These are phyloP conservation scores for Plasmodium berghei DNA, from an alignment of 169 alveolate species.

Conservation along the genomic window DNA sequence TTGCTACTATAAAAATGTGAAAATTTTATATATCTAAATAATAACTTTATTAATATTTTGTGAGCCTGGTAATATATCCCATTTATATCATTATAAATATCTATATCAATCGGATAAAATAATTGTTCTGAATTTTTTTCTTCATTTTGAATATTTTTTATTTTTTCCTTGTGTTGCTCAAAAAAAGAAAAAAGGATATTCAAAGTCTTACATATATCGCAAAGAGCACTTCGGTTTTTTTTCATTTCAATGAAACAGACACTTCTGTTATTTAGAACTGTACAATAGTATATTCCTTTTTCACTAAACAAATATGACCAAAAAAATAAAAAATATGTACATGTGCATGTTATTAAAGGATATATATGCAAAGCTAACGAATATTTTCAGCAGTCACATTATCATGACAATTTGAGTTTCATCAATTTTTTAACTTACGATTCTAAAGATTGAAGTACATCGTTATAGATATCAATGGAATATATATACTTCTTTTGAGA, in stretches of 20 bases:
- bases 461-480: constrained; percentile 25
- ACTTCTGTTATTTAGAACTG: constrained; percentile 52
- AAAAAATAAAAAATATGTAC: not conserved
- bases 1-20: constrained; percentile 9
- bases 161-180: constrained; percentile 30
- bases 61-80: constrained; percentile 52
- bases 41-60: constrained; percentile 25
- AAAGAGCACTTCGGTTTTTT: constrained; percentile 34
- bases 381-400: not conserved
- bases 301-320: constrained; percentile 14
- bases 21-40: constrained; percentile 47
- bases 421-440: constrained; percentile 14
- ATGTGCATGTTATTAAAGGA: not conserved
- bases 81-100: constrained; percentile 25
- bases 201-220: constrained; percentile 30
- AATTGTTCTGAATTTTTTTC: not conserved
- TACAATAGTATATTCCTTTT: constrained; percentile 30
- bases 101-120: constrained; percentile 23
- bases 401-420: not conserved
- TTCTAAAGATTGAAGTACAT: not conserved
- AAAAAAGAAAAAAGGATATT: constrained; percentile 23
- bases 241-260: constrained; percentile 57
- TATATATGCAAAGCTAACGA: not conserved
- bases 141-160: constrained; percentile 7
- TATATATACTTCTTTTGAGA: constrained; percentile 19